Conservation (phyloP, 768 basidiomycete genomes). For the Collybiopsis confluens region DNA sequence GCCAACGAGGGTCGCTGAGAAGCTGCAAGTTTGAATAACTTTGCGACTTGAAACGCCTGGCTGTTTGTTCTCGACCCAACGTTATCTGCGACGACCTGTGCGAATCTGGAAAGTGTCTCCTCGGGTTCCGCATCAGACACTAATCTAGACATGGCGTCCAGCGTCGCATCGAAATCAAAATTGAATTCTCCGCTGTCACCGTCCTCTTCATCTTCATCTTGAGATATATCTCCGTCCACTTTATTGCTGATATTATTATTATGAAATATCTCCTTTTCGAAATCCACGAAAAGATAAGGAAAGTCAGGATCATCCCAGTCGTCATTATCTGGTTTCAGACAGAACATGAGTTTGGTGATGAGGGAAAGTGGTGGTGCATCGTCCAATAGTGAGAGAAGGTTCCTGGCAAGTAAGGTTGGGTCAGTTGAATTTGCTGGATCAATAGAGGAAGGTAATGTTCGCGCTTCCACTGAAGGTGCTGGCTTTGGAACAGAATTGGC, state of each 20-base stretch:
- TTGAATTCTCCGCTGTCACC: too few species aligned
- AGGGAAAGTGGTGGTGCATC: slow-evolving; percentile 60
- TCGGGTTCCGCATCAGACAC: slow-evolving; percentile 51
- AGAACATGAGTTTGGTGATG: slow-evolving; percentile 71
- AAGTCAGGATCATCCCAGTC: slow-evolving; percentile 78
- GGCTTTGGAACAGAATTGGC: slow-evolving; percentile 12
- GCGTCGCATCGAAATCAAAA: slow-evolving; percentile 55
- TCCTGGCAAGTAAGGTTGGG: slow-evolving; percentile 57
- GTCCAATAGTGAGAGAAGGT: slow-evolving; percentile 58
- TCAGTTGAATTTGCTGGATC: slow-evolving; percentile 60
- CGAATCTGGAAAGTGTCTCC: slow-evolving; percentile 51
- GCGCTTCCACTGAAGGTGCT: slow-evolving; percentile 29
- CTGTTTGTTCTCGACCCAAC: slow-evolving; percentile 51
- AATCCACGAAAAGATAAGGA: slow-evolving; percentile 63
- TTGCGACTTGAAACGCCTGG: slow-evolving; percentile 59
- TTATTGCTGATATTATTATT: slow-evolving; percentile 35
- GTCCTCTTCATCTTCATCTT: background rate
- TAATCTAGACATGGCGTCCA: slow-evolving; percentile 50
- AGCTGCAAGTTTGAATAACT: slow-evolving; percentile 58
- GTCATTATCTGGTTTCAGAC: slow-evolving; percentile 72
- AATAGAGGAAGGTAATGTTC: slow-evolving; percentile 44
- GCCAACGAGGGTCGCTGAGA: slow-evolving; percentile 65
- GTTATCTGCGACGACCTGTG: slow-evolving; percentile 48
- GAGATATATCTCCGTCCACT: slow-evolving; percentile 29
- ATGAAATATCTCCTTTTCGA: slow-evolving; percentile 20